A percentile compares a stretch with the other conserved stretches of the same genome.
Evolutionary conservation across 768 basidiomycete species (phyloP).

Genomic region (Leccinum aurantiacum): DNA sequence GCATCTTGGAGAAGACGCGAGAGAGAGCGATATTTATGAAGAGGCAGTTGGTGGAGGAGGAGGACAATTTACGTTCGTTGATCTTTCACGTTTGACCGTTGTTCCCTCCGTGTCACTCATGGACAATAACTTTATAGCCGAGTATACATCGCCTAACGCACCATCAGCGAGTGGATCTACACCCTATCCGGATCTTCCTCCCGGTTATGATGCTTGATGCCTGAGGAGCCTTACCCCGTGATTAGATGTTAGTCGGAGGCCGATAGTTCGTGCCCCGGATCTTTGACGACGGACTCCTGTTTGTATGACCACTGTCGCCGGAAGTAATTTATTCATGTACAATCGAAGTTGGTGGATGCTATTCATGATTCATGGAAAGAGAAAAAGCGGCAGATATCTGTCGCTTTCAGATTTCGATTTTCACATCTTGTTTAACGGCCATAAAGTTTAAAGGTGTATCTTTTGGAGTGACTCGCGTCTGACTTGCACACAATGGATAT

Average conservation of each 20-base stretch:
- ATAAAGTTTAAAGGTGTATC: background rate
- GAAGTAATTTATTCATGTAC: background rate
- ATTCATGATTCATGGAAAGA: background rate
- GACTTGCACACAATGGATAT: background rate
- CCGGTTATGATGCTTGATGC: constrained; percentile 30
- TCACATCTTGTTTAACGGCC: background rate
- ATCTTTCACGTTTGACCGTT: constrained; percentile 1
- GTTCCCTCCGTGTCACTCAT: background rate
- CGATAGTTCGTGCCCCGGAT: background rate
- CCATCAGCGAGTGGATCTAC: constrained; percentile 18
- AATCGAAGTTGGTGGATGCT: background rate
- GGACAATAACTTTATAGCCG: constrained; percentile 19
- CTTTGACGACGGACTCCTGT: background rate
- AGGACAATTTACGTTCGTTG: constrained; percentile 34
- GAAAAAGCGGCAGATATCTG: background rate
- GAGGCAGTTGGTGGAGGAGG: constrained; percentile 45
- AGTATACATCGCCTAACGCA: constrained; percentile 28
- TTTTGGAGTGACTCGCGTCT: background rate
- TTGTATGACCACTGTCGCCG: background rate
- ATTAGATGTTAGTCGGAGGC: background rate
- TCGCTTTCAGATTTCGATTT: background rate
- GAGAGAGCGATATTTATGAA: constrained; percentile 77
- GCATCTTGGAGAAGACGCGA: constrained; percentile 71
- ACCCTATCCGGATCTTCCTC: constrained; percentile 29
- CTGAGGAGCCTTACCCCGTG: background rate